Evolutionary conservation across 164 flowering plant species (phyloP).

Genomic region (Hamamelis virginiana): DNA sequence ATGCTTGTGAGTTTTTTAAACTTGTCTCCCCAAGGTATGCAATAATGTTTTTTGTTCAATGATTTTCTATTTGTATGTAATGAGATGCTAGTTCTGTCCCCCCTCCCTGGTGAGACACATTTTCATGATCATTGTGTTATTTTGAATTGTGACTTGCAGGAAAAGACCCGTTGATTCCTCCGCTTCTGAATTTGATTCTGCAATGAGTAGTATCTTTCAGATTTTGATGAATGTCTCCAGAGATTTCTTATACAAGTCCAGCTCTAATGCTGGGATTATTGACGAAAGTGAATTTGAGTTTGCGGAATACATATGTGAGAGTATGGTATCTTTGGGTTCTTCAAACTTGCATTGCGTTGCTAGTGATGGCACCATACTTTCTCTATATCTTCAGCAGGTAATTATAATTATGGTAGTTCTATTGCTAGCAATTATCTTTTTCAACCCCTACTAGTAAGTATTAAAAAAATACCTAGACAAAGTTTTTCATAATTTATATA

Average conservation of each 20-base stretch:
- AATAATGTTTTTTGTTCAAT: neutral
- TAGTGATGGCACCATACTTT: slow-evolving; percentile 42
- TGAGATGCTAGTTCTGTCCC: neutral
- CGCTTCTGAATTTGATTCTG: slow-evolving; percentile 76
- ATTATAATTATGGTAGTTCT: neutral
- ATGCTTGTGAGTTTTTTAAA: slow-evolving; percentile 97
- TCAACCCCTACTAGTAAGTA: neutral
- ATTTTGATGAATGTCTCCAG: slow-evolving; percentile 70
- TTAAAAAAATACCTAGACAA: too few relatives aligned
- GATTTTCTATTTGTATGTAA: neutral
- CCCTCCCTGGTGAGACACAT: neutral
- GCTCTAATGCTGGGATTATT: slow-evolving; percentile 32
- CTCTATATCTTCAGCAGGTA: slow-evolving; percentile 83
- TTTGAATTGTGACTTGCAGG: slow-evolving; percentile 48
- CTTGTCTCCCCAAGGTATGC: slow-evolving; percentile 79
- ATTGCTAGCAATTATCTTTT: neutral
- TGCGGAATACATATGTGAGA: slow-evolving; percentile 89
- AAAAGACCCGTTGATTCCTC: slow-evolving; percentile 73
- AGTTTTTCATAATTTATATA: neutral
- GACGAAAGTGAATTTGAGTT: slow-evolving; percentile 91
- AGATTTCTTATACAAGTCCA: slow-evolving; percentile 55
- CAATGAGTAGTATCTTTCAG: slow-evolving; percentile 68
- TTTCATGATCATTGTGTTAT: slow-evolving; percentile 8
- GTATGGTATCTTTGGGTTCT: slow-evolving; percentile 87
- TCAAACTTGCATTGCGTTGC: slow-evolving; percentile 72